Evolutionary conservation across 768 basidiomycete species (phyloP).

Genomic region (Lactarius evosmus): DNA sequence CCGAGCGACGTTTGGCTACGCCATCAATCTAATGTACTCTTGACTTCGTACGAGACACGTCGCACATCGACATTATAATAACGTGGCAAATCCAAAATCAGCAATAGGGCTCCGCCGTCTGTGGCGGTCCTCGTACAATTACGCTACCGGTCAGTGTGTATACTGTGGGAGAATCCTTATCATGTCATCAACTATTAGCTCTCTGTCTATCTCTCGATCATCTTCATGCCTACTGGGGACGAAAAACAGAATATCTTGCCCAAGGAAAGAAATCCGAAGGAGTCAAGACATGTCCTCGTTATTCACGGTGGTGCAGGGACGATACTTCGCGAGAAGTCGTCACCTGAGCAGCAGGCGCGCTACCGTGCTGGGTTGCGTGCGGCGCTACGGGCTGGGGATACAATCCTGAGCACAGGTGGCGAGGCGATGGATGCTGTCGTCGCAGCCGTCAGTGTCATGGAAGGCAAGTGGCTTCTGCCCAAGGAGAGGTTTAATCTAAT

Average conservation of each 20-base stretch:
- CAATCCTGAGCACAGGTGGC: constrained; percentile 61
- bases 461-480: constrained; percentile 39
- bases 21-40: too few relatives aligned
- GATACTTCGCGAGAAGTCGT: constrained; percentile 54
- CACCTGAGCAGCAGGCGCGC: constrained; percentile 54
- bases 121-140: neutral
- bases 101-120: neutral
- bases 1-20: too few relatives aligned
- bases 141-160: neutral
- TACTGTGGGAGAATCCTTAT: neutral
- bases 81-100: neutral
- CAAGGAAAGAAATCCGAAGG: constrained; percentile 2
- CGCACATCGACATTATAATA: neutral
- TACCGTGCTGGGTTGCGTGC: constrained; percentile 54
- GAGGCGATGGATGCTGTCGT: constrained; percentile 82
- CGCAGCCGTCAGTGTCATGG: constrained; percentile 68
- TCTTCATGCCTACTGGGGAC: constrained; percentile 5
- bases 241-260: constrained; percentile 28
- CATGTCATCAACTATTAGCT: neutral
- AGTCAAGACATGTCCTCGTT: constrained; percentile 46
- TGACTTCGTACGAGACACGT: too few relatives aligned
- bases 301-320: constrained; percentile 82
- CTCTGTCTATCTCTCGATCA: neutral
- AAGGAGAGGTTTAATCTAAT: neutral
- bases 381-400: constrained; percentile 61